Evolutionary conservation across 129 eudicot genomes (phyloP), one percentile per base, ranked within the genome.

Genomic region (Glebionis coronaria): DNA sequence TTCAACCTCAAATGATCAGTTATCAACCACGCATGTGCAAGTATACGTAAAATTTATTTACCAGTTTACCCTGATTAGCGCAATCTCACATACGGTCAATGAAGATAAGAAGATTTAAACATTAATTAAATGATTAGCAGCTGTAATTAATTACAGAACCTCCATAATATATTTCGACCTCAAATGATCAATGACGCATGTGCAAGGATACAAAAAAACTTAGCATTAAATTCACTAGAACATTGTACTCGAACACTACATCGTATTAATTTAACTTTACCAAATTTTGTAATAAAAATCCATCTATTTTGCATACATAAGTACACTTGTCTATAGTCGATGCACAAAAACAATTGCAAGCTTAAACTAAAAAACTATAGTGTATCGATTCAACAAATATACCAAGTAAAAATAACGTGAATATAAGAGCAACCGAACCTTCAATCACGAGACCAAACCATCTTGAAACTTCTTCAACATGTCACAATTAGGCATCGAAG

Each of bases 401-500:
- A 69, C 35, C 71, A 15, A 44, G 21, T 45, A 45, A 67, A n/a
- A 47, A 18, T 38, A 20, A 10, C 31, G 38, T 5, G 56, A 40
- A 15, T 6, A 16, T 2, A 45, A 51, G 23, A 44, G 70, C 50
- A 68, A 27, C 12, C 6, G 49, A 29, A 81, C 85, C 85, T 81
- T 69, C 9, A 63, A 67, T 72, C 73, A 80, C 40, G 70, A 44
- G 19, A 68, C 77, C 80, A 80, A 66, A 53, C 74, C 18, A 49
- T 79, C 46, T 42, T 72, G 76, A 73, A 72, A 77, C 79, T 73
- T 69, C 70, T 20, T 81, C 78, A 81, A 57, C 59, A 44, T 35
- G 23, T 82, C 90, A 67, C 96, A 90, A 63, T 75, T 73, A 50
- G 97, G 97, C 28, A 84, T 87, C 16, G 67, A 63, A 4, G 74